Evolutionary conservation across 441 rosid species (phyloP).

Genomic region (Pelargonium myrrhifolium): DNA sequence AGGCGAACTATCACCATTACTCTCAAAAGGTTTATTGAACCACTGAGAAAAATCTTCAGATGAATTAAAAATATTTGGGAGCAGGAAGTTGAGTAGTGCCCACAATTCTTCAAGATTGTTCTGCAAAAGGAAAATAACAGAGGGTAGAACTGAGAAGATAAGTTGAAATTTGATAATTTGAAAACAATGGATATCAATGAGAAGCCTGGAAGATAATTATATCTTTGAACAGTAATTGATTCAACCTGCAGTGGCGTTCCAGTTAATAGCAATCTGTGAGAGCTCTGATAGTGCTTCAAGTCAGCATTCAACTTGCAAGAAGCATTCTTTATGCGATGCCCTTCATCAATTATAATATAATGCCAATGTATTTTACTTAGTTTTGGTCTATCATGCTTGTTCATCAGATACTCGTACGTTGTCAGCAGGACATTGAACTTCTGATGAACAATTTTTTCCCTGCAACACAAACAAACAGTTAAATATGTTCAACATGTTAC

Average conservation of each 20-base stretch:
- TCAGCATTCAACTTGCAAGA: slow-evolving; percentile 97
- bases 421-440: slow-evolving; percentile 89
- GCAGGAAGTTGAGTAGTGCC: slow-evolving; percentile 87
- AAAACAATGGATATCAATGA: not conserved
- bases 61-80: slow-evolving; percentile 90
- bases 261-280: slow-evolving; percentile 78
- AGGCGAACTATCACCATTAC: slow-evolving; percentile 83
- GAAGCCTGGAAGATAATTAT: not conserved
- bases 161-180: slow-evolving; percentile 2
- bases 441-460: slow-evolving; percentile 84
- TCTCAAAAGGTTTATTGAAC: slow-evolving; percentile 94
- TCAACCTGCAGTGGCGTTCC: slow-evolving; percentile 91
- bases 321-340: slow-evolving; percentile 96
- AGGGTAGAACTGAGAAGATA: slow-evolving; percentile 13
- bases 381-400: slow-evolving; percentile 95
- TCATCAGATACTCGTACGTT: slow-evolving; percentile 92
- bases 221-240: not conserved
- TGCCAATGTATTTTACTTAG: slow-evolving; percentile 86
- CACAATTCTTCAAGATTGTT: slow-evolving; percentile 94
- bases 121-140: slow-evolving; percentile 32
- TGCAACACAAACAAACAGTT: slow-evolving; percentile 31
- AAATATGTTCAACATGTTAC: slow-evolving; percentile 15
- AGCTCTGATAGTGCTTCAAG: slow-evolving; percentile 78
- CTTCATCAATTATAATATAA: slow-evolving; percentile 91
- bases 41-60: slow-evolving; percentile 97